Evolutionary conservation across 495 filamentous ascomycete genomes (phyloP).

Genomic region (Lichenothelia convexa): DNA sequence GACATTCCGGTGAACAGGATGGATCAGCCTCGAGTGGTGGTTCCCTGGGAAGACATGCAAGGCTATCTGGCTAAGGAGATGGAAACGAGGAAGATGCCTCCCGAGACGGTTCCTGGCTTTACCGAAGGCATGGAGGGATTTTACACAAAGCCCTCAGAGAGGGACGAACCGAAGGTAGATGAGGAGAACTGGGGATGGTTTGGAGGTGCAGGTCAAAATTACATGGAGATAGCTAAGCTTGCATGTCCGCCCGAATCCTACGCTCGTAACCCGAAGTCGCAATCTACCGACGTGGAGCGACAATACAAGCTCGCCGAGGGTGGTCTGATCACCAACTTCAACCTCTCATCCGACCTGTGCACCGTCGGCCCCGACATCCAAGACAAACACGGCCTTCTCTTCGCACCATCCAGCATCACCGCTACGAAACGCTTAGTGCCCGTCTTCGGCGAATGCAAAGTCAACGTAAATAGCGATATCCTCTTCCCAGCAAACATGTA

Average conservation of each 20-base stretch:
- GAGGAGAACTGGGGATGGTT: conserved; percentile 6
- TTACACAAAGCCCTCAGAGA: too few species aligned
- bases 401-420: conserved; percentile 40
- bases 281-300: conserved; percentile 9
- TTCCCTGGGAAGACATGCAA: conserved; percentile 20
- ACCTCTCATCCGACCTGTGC: conserved; percentile 47
- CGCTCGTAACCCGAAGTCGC: conserved; percentile 4
- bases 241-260: conserved; percentile 10
- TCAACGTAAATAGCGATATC: conserved; percentile 64
- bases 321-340: conserved; percentile 48
- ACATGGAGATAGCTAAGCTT: conserved; percentile 7
- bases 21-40: conserved; percentile 18
- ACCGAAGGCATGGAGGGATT: conserved; percentile 15
- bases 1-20: conserved; percentile 20
- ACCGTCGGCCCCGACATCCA: conserved; percentile 36
- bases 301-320: conserved; percentile 8
- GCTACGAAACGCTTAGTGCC: conserved; percentile 42
- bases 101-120: conserved; percentile 35
- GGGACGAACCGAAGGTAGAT: conserved; percentile 3
- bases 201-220: conserved; percentile 1
- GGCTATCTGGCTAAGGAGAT: conserved; percentile 12
- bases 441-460: conserved; percentile 58
- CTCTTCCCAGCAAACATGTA: conserved; percentile 65
- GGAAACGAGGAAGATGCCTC: conserved; percentile 32
- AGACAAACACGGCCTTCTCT: conserved; percentile 50